A percentile compares a stretch with the other conserved stretches of the same genome.
These are phyloP conservation scores for Xylaria telfairii DNA, from an alignment of 495 filamentous ascomycete species.

Conservation along the genomic window DNA sequence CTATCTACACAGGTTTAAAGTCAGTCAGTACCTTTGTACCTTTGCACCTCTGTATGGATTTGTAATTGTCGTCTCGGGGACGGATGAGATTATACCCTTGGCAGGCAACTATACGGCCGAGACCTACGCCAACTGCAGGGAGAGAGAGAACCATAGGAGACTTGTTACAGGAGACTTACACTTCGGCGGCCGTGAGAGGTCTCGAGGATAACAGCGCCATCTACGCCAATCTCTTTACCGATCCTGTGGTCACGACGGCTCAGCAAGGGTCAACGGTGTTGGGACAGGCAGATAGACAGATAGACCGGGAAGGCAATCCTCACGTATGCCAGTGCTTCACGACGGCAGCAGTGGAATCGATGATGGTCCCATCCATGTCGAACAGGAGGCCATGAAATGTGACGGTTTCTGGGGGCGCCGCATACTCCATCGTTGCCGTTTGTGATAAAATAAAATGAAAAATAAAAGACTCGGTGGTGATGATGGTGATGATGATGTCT, in stretches of 20 bases:
- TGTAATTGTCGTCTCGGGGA: not conserved
- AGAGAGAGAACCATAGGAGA: not conserved
- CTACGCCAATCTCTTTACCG: constrained; percentile 80
- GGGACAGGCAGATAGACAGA: not conserved
- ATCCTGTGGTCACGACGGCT: constrained; percentile 58
- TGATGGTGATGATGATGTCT: not conserved
- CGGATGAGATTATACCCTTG: not conserved
- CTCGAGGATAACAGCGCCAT: constrained; percentile 79
- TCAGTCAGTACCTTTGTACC: constrained; percentile 18
- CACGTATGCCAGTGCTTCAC: constrained; percentile 91
- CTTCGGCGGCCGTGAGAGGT: constrained; percentile 88
- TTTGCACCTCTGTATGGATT: no score
- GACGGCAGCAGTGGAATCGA: constrained; percentile 82
- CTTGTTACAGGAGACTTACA: constrained; percentile 71
- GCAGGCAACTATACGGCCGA: not conserved
- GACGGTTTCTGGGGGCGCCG: constrained; percentile 63
- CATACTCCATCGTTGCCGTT: constrained; percentile 51
- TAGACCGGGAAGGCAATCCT: constrained; percentile 38
- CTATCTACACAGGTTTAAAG: constrained; percentile 17
- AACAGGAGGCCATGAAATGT: constrained; percentile 83
- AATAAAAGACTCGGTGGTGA: not conserved
- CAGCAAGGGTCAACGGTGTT: constrained; percentile 2
- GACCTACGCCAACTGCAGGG: not conserved
- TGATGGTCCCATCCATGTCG: constrained; percentile 90
- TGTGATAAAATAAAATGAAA: not conserved